phyloP scores from a whole-genome alignment of 305 asterid genomes.

The Coffea humblotiana region DNA sequence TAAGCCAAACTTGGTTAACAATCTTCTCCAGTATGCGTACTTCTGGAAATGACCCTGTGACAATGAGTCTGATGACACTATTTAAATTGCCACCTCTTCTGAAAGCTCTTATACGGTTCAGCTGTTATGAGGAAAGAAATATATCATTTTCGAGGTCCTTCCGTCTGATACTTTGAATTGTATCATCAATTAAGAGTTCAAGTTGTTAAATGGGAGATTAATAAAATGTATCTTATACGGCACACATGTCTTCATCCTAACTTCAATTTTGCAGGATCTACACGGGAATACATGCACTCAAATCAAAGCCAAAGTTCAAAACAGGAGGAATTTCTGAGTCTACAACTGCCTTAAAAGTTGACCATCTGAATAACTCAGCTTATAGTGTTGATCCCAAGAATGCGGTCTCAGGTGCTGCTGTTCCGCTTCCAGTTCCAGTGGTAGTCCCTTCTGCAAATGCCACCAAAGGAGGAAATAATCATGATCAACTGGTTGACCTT shows the following conservation, averaged over 20 bases:
- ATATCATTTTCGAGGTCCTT: not conserved
- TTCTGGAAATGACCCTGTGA: not conserved
- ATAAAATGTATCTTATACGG: not conserved
- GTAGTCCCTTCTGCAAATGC: slow-evolving; percentile 48
- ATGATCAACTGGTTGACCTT: slow-evolving; percentile 37
- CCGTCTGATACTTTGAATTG: not conserved
- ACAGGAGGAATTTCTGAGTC: slow-evolving; percentile 71
- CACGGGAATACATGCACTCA: slow-evolving; percentile 84
- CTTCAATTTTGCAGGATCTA: slow-evolving; percentile 49
- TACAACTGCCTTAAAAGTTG: slow-evolving; percentile 60
- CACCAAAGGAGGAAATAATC: slow-evolving; percentile 53
- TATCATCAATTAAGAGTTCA: not conserved
- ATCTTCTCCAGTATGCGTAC: not conserved
- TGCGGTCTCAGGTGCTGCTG: slow-evolving; percentile 32
- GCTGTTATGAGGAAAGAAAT: not conserved
- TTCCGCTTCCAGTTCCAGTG: slow-evolving; percentile 8
- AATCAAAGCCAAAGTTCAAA: slow-evolving; percentile 71
- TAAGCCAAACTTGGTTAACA: not conserved
- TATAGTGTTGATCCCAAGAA: slow-evolving; percentile 59
- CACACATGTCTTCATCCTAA: not conserved
- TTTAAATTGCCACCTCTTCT: not conserved
- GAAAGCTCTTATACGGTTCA: not conserved
- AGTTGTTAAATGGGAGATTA: not conserved
- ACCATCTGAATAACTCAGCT: slow-evolving; percentile 53
- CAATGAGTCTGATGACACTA: not conserved